Percentiles rank a stretch among this genome's conserved stretches.
phyloP scores from a whole-genome alignment of 371 early-diverging fungal genomes.

The Capillidium heterosporum region DNA sequence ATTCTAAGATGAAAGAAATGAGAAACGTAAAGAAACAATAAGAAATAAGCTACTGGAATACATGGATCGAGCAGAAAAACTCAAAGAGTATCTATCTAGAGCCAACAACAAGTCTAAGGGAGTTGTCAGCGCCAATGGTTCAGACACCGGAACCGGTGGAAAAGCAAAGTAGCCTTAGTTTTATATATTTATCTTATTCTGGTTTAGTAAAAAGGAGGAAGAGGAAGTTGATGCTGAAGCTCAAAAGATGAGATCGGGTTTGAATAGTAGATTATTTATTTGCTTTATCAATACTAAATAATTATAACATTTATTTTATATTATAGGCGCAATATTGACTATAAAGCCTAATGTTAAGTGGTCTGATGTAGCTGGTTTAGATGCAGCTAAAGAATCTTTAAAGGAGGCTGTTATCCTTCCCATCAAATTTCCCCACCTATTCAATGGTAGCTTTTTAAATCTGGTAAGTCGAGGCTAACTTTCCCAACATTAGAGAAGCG shows the following conservation, averaged over 20 bases:
- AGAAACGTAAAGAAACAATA: constrained; percentile 65
- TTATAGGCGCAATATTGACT: constrained; percentile 62
- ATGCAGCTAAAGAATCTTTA: constrained; percentile 93
- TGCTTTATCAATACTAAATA: background rate
- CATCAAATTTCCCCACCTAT: constrained; percentile 90
- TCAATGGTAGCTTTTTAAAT: constrained; percentile 38
- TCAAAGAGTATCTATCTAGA: constrained; percentile 63
- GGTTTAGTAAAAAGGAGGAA: constrained; percentile 20
- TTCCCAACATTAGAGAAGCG: constrained; percentile 46
- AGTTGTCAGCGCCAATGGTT: constrained; percentile 27
- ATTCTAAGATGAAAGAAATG: constrained; percentile 89
- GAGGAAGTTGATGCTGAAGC: constrained; percentile 74
- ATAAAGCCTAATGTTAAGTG: constrained; percentile 92
- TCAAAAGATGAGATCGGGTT: constrained; percentile 65
- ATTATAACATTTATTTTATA: background rate
- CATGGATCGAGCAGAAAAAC: constrained; percentile 80
- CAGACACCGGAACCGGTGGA: constrained; percentile 16
- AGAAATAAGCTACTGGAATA: constrained; percentile 82
- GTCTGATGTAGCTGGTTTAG: constrained; percentile 97
- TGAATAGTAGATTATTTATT: constrained; percentile 21
- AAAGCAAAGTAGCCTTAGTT: constrained; percentile 21
- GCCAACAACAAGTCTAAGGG: constrained; percentile 47
- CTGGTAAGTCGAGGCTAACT: background rate
- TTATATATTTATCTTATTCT: background rate
- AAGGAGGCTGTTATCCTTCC: constrained; percentile 98